Evolutionary conservation across 441 rosid genomes (phyloP).

Genomic region (Adansonia grandidieri): DNA sequence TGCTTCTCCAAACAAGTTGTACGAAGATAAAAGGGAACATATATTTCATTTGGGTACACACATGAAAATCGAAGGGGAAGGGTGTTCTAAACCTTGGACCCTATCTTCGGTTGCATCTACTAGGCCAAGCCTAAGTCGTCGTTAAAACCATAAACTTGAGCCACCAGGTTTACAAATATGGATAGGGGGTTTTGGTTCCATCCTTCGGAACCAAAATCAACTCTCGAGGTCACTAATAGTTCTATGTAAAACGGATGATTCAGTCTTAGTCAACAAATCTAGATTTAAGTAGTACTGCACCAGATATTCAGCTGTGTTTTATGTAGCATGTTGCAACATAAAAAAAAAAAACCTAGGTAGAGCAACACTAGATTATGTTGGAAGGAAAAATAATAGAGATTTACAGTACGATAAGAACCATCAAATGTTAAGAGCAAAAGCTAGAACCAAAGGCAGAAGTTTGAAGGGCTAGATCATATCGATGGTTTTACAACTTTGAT

Average conservation of each 20-base stretch:
- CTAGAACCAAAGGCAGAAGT: conserved; percentile 8
- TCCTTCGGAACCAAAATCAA: conserved; percentile 4
- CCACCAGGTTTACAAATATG: neutral
- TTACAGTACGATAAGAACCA: neutral
- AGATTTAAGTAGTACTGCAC: neutral
- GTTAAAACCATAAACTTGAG: neutral
- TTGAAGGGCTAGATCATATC: conserved; percentile 7
- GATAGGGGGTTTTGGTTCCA: neutral
- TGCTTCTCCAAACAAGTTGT: neutral
- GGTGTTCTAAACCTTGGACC: neutral
- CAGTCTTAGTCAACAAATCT: conserved; percentile 2
- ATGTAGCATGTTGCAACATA: neutral
- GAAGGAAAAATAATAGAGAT: neutral
- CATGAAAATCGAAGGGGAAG: neutral
- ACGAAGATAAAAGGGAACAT: neutral
- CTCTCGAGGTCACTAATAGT: conserved; percentile 3
- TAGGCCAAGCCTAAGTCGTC: neutral
- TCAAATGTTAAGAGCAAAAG: conserved; percentile 5
- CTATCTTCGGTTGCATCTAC: neutral
- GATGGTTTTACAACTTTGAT: neutral
- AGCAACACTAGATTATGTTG: neutral
- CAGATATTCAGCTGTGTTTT: neutral
- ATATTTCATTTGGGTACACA: neutral
- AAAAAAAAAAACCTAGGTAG: neutral
- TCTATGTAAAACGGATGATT: neutral